Percentiles rank a stretch among this genome's conserved stretches.
phyloP scores from a whole-genome alignment of 169 alveolate species.

The Cryptosporidium sp. region DNA sequence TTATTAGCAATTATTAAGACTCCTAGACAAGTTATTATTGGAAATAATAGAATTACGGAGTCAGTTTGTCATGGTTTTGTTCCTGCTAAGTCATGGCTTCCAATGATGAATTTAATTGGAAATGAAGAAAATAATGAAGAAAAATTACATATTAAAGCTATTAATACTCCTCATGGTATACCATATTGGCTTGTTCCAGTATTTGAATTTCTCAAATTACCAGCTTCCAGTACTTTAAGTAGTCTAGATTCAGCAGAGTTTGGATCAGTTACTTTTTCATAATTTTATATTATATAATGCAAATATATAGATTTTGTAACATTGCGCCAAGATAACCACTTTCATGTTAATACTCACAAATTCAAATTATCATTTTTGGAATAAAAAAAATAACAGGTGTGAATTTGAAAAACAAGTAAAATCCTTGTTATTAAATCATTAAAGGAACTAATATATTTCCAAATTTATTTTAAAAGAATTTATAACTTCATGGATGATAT shows the following conservation, averaged over 20 bases:
- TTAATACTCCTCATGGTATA: slow-evolving; percentile 71
- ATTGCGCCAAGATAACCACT: background rate
- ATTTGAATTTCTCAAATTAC: slow-evolving; percentile 37
- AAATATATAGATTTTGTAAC: slow-evolving; percentile 40
- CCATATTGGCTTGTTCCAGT: slow-evolving; percentile 69
- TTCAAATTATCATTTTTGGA: background rate
- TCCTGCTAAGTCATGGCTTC: slow-evolving; percentile 75
- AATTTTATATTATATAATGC: slow-evolving; percentile 13
- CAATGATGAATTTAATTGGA: slow-evolving; percentile 70
- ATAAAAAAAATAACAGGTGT: background rate
- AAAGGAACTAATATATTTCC: too few species aligned
- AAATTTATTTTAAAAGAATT: background rate
- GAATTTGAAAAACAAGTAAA: background rate
- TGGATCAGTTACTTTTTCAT: slow-evolving; percentile 58
- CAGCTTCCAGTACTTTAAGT: slow-evolving; percentile 49
- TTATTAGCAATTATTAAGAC: slow-evolving; percentile 60
- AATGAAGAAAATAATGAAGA: slow-evolving; percentile 37
- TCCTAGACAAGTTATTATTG: slow-evolving; percentile 60
- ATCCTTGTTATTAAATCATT: background rate
- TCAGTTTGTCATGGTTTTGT: slow-evolving; percentile 71
- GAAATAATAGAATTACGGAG: slow-evolving; percentile 61
- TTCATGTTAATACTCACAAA: slow-evolving; percentile 24
- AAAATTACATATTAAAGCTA: slow-evolving; percentile 46
- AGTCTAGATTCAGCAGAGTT: slow-evolving; percentile 54
- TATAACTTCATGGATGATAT: slow-evolving; percentile 44